Percentiles rank a stretch among this genome's conserved stretches.
phyloP scores from a whole-genome alignment of 192 early-diverging fungal genomes.

The Mortierella claussenii region DNA sequence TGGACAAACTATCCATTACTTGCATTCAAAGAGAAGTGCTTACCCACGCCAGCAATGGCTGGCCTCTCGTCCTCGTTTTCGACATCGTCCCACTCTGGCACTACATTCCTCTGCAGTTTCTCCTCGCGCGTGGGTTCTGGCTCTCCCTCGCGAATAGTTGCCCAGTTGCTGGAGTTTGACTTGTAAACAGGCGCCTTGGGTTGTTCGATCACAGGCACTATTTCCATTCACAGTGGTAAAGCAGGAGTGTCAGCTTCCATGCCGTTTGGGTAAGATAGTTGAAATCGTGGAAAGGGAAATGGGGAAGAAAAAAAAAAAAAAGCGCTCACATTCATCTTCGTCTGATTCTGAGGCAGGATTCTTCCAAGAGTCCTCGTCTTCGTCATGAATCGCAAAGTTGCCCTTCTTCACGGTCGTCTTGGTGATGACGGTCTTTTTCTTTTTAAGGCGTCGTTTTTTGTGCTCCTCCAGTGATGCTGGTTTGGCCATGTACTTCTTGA shows the following conservation, averaged over 20 bases:
- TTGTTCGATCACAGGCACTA: slow-evolving; percentile 31
- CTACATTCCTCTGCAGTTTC: slow-evolving; percentile 24
- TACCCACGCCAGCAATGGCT: slow-evolving; percentile 47
- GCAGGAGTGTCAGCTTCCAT: not conserved
- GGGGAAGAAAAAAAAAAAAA: not conserved
- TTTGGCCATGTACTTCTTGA: slow-evolving; percentile 51
- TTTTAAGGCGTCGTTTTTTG: slow-evolving; percentile 33
- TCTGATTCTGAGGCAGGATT: slow-evolving; percentile 38
- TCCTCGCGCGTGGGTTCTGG: slow-evolving; percentile 26
- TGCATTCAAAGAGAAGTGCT: too few species aligned
- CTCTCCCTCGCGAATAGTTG: slow-evolving; percentile 38
- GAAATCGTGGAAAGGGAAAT: too few species aligned
- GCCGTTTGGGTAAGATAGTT: not conserved
- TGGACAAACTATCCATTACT: too few species aligned
- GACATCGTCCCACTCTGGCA: slow-evolving; percentile 54
- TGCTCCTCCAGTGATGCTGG: slow-evolving; percentile 37
- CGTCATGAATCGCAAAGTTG: slow-evolving; percentile 52
- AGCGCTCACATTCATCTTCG: slow-evolving; percentile 14
- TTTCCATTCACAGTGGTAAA: not conserved
- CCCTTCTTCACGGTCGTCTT: slow-evolving; percentile 26
- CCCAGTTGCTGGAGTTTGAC: slow-evolving; percentile 44
- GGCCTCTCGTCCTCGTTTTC: slow-evolving; percentile 49
- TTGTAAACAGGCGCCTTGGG: slow-evolving; percentile 30
- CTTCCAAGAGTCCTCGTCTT: slow-evolving; percentile 45
- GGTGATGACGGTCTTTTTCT: slow-evolving; percentile 17